phyloP scores from a whole-genome alignment of 768 basidiomycete species.

The Tricholoma sp. region DNA sequence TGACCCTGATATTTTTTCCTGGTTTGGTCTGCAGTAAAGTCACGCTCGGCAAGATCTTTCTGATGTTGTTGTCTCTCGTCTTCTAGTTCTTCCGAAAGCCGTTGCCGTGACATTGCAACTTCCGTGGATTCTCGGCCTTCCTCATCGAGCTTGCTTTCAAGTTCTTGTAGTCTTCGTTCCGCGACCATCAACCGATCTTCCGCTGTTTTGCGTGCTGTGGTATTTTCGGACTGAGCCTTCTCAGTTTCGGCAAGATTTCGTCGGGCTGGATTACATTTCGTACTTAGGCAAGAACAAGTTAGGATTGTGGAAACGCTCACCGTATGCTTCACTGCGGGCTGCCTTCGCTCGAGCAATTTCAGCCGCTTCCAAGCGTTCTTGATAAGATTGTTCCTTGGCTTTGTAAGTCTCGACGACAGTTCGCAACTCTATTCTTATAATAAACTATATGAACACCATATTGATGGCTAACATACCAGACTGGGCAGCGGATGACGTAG shows the following conservation, averaged over 20 bases:
- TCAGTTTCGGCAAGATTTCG: conserved; percentile 59
- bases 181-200: conserved; percentile 45
- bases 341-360: conserved; percentile 66
- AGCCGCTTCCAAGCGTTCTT: conserved; percentile 57
- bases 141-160: conserved; percentile 61
- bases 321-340: conserved; percentile 56
- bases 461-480: conserved; percentile 36
- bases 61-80: conserved; percentile 75
- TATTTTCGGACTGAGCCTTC: conserved; percentile 46
- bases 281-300: conserved; percentile 1
- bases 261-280: conserved; percentile 37
- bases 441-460: background rate
- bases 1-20: conserved; percentile 84
- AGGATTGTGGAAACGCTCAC: conserved; percentile 30
- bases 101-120: conserved; percentile 56
- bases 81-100: conserved; percentile 72
- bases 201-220: conserved; percentile 46
- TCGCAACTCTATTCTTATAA: conserved; percentile 44
- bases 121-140: conserved; percentile 66
- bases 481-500: conserved; percentile 55
- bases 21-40: conserved; percentile 75
- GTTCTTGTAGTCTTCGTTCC: conserved; percentile 50
- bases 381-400: conserved; percentile 53
- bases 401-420: conserved; percentile 63
- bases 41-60: conserved; percentile 75